These are phyloP conservation scores for Cylindrodendrum hubeiense DNA, from an alignment of 2,329 filamentous ascomycete genomes.

Conservation along the genomic window DNA sequence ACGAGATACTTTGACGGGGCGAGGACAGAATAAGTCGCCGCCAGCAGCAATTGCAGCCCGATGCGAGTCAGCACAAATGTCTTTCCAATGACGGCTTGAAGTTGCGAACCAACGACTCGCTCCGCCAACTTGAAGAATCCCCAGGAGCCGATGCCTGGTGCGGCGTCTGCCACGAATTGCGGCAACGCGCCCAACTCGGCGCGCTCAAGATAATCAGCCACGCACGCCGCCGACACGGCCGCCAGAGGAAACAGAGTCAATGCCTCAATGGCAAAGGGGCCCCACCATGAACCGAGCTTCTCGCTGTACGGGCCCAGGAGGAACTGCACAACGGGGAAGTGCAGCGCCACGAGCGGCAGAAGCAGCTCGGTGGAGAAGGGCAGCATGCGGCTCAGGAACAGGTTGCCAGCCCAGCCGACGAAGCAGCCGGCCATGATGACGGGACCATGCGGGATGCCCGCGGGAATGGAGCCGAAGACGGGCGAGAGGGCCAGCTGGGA, in stretches of 20 bases:
- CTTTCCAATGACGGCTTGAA: slow-evolving; percentile 68
- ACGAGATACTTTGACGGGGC: slow-evolving; percentile 77
- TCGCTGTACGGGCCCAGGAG: slow-evolving; percentile 77
- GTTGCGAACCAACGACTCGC: slow-evolving; percentile 51
- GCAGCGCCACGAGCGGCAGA: slow-evolving; percentile 80
- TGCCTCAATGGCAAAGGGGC: slow-evolving; percentile 80
- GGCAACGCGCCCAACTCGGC: slow-evolving; percentile 68
- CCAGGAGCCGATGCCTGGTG: slow-evolving; percentile 76
- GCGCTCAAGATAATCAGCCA: slow-evolving; percentile 74
- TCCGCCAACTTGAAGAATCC: slow-evolving; percentile 70
- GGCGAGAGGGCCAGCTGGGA: slow-evolving; percentile 85
- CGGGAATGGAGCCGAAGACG: slow-evolving; percentile 87
- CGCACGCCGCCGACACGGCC: slow-evolving; percentile 71
- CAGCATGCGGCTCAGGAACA: slow-evolving; percentile 62
- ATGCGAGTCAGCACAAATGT: slow-evolving; percentile 76
- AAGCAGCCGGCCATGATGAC: slow-evolving; percentile 76
- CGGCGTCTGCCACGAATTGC: slow-evolving; percentile 70
- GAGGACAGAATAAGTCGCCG: slow-evolving; percentile 72
- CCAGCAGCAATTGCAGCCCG: slow-evolving; percentile 77
- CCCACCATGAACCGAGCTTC: slow-evolving; percentile 74
- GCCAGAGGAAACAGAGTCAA: slow-evolving; percentile 79
- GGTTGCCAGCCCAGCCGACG: slow-evolving; percentile 77
- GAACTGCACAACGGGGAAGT: slow-evolving; percentile 79
- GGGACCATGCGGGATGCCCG: slow-evolving; percentile 77
- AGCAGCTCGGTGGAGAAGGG: slow-evolving; percentile 63